Conservation (phyloP, 208 protist genomes). For the Perkinsela sp. region DNA sequence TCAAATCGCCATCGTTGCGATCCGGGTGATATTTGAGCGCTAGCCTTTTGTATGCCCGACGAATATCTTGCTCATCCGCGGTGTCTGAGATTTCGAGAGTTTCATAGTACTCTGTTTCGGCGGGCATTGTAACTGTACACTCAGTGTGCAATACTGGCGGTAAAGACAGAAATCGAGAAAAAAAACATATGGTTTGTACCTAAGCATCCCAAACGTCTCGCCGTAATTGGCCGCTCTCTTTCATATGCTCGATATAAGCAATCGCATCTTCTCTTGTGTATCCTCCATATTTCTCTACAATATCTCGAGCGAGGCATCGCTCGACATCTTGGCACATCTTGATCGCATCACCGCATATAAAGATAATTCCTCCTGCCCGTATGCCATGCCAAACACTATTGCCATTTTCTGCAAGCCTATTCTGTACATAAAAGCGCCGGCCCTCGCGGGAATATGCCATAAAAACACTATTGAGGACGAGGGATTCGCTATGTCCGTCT, state of each 20-base stretch:
- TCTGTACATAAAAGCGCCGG: neutral
- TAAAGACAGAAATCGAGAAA: neutral
- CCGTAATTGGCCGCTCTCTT: neutral
- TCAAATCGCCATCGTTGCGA: slow-evolving; percentile 39
- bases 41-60: slow-evolving; percentile 44
- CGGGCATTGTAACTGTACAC: slow-evolving; percentile 16
- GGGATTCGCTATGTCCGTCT: neutral
- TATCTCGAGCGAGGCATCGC: neutral
- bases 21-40: slow-evolving; percentile 61
- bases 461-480: neutral
- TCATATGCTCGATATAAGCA: neutral
- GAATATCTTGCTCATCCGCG: slow-evolving; percentile 49
- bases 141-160: neutral
- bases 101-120: slow-evolving; percentile 61
- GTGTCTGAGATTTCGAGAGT: slow-evolving; percentile 22
- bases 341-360: neutral
- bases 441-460: neutral
- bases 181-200: neutral
- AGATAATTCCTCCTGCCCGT: neutral
- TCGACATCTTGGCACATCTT: neutral
- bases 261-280: neutral
- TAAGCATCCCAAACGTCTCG: neutral
- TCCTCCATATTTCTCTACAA: neutral
- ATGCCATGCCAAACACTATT: neutral
- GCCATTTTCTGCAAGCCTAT: neutral